Percentiles rank a stretch among this genome's conserved stretches.
Conservation (phyloP, 139 green algal species). For the Coccomyxa sp. region DNA sequence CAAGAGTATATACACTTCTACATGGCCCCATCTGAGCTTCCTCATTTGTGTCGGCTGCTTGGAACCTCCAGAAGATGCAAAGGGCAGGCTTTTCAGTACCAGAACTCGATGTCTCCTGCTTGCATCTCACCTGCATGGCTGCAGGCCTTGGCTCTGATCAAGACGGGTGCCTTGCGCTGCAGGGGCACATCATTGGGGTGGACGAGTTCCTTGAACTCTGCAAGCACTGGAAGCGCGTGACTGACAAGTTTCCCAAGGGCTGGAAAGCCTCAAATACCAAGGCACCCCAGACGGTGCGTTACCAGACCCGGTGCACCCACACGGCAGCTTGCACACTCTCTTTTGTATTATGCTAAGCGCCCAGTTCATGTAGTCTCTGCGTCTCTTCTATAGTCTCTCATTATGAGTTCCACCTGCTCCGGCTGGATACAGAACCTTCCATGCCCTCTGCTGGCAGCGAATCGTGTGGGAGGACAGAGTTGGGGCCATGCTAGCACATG, state of each 20-base stretch:
- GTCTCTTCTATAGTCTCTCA: neutral
- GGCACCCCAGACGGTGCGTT: neutral
- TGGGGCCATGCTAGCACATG: too few species aligned
- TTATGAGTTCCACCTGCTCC: too few species aligned
- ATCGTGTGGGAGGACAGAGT: too few species aligned
- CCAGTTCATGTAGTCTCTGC: too few species aligned
- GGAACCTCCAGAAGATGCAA: neutral
- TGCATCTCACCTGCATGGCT: neutral
- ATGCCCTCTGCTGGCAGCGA: too few species aligned
- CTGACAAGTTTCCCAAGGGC: neutral
- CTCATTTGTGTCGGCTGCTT: neutral
- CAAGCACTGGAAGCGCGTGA: slow-evolving; percentile 21
- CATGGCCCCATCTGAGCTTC: too few species aligned
- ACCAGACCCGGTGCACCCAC: neutral
- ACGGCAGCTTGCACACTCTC: neutral
- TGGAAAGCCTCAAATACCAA: neutral
- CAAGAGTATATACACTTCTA: neutral
- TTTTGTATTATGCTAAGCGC: too few species aligned
- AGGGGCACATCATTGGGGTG: slow-evolving; percentile 17
- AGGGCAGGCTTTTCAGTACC: neutral
- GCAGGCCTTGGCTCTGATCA: neutral
- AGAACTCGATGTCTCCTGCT: neutral
- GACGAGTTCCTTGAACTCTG: slow-evolving; percentile 42
- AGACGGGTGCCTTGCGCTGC: neutral
- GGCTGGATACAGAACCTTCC: neutral